A percentile compares a stretch with the other conserved stretches of the same genome.
Evolutionary conservation across 2,329 filamentous ascomycete species (phyloP).

Genomic region (Allantophomopsis cytisporea): DNA sequence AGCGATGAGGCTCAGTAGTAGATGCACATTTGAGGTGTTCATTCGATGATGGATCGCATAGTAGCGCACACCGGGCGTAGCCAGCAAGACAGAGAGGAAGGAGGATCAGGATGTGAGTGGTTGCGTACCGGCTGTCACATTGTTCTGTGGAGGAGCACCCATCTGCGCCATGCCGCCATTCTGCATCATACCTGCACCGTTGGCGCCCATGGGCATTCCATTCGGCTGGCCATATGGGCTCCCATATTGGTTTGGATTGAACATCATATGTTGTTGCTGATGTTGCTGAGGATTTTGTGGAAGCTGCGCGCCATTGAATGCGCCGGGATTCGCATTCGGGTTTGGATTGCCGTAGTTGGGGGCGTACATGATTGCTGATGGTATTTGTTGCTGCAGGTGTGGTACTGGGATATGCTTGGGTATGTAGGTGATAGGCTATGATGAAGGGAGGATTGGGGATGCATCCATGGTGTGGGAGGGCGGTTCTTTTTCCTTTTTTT

Average conservation of each 20-base stretch:
- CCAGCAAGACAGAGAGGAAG: not conserved
- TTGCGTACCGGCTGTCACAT: not conserved
- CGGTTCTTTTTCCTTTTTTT: too few relatives aligned
- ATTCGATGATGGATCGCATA: too few relatives aligned
- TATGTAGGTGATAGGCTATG: not conserved
- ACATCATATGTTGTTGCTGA: conserved; percentile 1
- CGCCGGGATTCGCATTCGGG: not conserved
- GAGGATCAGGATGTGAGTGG: not conserved
- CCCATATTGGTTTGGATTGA: not conserved
- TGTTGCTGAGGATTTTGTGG: not conserved
- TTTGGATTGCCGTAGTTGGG: not conserved
- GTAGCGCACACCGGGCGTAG: too few relatives aligned
- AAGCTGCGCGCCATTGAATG: not conserved
- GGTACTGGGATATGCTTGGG: not conserved
- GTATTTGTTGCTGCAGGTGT: not conserved
- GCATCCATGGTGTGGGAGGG: too few relatives aligned
- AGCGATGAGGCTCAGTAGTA: too few relatives aligned
- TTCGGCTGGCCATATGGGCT: not conserved
- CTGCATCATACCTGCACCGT: conserved; percentile 1
- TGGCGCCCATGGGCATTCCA: not conserved
- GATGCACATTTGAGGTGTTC: too few relatives aligned
- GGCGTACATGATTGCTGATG: not conserved
- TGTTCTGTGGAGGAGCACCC: not conserved
- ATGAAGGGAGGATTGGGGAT: not conserved
- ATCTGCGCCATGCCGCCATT: conserved; percentile 1